Percentiles rank a stretch among this genome's conserved stretches.
These are phyloP conservation scores for Ustilago esculenta DNA, from an alignment of 1,284 basidiomycete species.

Conservation along the genomic window DNA sequence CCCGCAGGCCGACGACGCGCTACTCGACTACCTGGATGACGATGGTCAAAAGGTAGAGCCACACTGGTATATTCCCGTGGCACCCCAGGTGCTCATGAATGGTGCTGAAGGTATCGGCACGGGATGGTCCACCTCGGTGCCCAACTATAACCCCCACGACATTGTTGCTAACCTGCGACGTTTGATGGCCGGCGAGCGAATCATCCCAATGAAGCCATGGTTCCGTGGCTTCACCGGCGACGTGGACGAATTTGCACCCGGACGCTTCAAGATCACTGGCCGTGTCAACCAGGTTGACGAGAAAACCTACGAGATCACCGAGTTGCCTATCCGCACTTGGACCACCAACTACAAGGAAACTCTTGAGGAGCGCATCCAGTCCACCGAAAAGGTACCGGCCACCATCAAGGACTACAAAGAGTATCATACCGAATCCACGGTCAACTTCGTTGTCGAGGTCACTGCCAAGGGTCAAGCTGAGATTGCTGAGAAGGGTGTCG, in stretches of 20 bases:
- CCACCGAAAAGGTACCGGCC: slow-evolving; percentile 74
- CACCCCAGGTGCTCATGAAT: slow-evolving; percentile 91
- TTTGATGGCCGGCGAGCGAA: slow-evolving; percentile 85
- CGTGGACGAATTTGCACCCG: slow-evolving; percentile 80
- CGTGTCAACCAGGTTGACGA: slow-evolving; percentile 81
- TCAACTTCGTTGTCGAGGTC: slow-evolving; percentile 90
- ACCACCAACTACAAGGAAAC: slow-evolving; percentile 91
- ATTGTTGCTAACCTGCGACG: slow-evolving; percentile 88
- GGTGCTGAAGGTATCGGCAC: slow-evolving; percentile 98
- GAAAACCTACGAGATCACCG: slow-evolving; percentile 90
- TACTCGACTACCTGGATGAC: slow-evolving; percentile 85
- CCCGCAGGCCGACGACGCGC: slow-evolving; percentile 83
- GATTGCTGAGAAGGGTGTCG: slow-evolving; percentile 85
- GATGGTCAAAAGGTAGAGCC: slow-evolving; percentile 91
- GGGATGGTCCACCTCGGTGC: slow-evolving; percentile 94
- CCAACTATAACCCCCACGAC: slow-evolving; percentile 91
- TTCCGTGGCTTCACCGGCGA: slow-evolving; percentile 91
- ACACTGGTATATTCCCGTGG: slow-evolving; percentile 89
- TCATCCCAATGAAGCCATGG: slow-evolving; percentile 91
- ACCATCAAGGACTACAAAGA: slow-evolving; percentile 70
- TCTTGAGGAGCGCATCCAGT: slow-evolving; percentile 76
- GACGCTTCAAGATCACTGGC: slow-evolving; percentile 89
- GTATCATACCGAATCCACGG: slow-evolving; percentile 82
- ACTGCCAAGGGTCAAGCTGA: slow-evolving; percentile 81
- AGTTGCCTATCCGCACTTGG: slow-evolving; percentile 95